Evolutionary conservation across 345 rosid species (phyloP).

Genomic region (Citrus inodora): DNA sequence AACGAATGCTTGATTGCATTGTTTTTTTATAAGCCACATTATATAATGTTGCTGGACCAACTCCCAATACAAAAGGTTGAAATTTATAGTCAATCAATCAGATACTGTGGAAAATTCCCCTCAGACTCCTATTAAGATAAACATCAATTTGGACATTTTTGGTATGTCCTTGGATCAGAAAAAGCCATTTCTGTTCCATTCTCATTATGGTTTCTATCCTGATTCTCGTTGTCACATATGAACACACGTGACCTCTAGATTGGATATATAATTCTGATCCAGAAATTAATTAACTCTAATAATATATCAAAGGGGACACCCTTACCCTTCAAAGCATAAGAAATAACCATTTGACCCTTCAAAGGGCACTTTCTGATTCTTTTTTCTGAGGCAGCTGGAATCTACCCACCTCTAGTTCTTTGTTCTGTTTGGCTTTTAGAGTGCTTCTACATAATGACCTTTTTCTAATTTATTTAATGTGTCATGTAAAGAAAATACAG

Average conservation of each 20-base stretch:
- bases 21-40: slow-evolving; percentile 7
- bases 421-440: not conserved
- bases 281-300: not conserved
- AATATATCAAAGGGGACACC: not conserved
- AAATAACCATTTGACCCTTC: slow-evolving; percentile 7
- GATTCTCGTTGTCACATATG: slow-evolving; percentile 13
- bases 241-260: slow-evolving; percentile 16
- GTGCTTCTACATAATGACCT: not conserved
- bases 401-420: not conserved
- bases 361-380: slow-evolving; percentile 4
- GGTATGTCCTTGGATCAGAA: slow-evolving; percentile 22
- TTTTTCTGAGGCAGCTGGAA: not conserved
- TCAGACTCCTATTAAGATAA: not conserved
- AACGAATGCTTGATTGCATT: slow-evolving; percentile 19
- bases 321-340: not conserved
- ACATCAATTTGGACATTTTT: slow-evolving; percentile 3
- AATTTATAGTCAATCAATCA: slow-evolving; percentile 22
- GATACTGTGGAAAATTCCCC: slow-evolving; percentile 18
- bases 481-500: not conserved
- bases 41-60: slow-evolving; percentile 13
- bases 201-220: slow-evolving; percentile 23
- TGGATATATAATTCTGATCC: slow-evolving; percentile 1
- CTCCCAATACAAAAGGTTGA: slow-evolving; percentile 23
- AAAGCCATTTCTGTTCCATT: slow-evolving; percentile 31
- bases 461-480: not conserved